Base-by-base conservation (phyloP, 2,329 filamentous ascomycete genomes). In the Onygenales sp. region DNA sequence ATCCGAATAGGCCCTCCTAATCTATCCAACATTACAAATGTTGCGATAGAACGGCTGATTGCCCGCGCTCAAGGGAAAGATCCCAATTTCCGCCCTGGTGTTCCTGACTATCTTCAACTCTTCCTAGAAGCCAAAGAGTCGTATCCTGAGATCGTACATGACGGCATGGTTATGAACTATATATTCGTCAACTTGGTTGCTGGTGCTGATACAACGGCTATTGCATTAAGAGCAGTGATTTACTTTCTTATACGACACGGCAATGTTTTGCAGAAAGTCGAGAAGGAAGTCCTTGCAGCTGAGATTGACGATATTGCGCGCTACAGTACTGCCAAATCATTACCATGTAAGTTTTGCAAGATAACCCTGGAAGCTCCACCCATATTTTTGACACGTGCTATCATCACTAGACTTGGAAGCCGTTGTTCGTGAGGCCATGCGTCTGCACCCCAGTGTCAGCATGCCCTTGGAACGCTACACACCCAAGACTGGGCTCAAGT, bases 391-490 rank as follows among this genome's bases (percentile, higher is more conserved):
- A 27, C 33, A 54, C 0, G 58, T 63, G 14, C 57, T 58, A 6
- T 51, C 53, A 7, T 50, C 65, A 0, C 61, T 63, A 0, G 79
- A 79, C 59, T 70, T 82, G 8, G 69, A 76, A 43, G 78, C 78
- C 2, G 73, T 78, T 2, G 69, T 82, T 17, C 74, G 73, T 17
- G 80, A 83, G 62, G 67, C 74, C 0, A 63, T 76, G 57, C 71
- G 78, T 2, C 62, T 79, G 9, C 75, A 79, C 56, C 77, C 78
- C 1, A 70, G 68, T 2, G 67, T 79, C 2, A 72, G 69, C 8
- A 69, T 79, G 57, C 61, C 72, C 0, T 73, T 80, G 13, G 76
- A 80, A 60, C 75, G 79, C 1, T 62, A 75, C 0, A 78, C 76
- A 0, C 78, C 77, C 1, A 44, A 59, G 0, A 63, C 59, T 4